These are phyloP conservation scores for Achaetomium macrosporum DNA, from an alignment of 2,329 filamentous ascomycete genomes.

Conservation along the genomic window DNA sequence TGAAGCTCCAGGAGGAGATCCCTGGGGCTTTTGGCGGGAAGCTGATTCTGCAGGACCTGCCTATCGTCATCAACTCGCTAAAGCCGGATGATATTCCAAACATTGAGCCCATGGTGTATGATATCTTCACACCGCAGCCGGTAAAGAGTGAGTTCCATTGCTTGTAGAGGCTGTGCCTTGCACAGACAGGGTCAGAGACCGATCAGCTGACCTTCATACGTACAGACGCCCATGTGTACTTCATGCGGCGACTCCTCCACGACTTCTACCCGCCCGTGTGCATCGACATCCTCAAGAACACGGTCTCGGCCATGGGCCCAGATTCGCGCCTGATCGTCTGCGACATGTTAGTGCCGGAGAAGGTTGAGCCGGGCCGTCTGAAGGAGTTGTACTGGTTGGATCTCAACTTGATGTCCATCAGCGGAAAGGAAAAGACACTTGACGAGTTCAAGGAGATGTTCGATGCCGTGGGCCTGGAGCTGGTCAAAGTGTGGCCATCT, in stretches of 20 bases:
- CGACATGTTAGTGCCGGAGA: slow-evolving; percentile 32
- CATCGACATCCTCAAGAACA: slow-evolving; percentile 29
- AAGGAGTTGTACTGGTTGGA: slow-evolving; percentile 31
- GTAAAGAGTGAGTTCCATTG: slow-evolving; percentile 22
- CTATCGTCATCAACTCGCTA: slow-evolving; percentile 30
- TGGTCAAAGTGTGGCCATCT: slow-evolving; percentile 31
- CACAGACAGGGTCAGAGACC: not conserved
- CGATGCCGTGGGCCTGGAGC: slow-evolving; percentile 28
- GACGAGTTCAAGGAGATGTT: slow-evolving; percentile 29
- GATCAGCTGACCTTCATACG: not conserved
- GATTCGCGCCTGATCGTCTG: slow-evolving; percentile 32
- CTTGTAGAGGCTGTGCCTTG: not conserved
- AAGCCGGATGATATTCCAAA: slow-evolving; percentile 22
- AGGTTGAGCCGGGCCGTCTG: slow-evolving; percentile 25
- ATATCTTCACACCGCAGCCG: slow-evolving; percentile 25
- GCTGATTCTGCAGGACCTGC: slow-evolving; percentile 32
- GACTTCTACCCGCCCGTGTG: slow-evolving; percentile 30
- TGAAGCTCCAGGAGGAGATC: slow-evolving; percentile 28
- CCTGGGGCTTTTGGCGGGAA: slow-evolving; percentile 24
- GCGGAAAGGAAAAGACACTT: slow-evolving; percentile 30
- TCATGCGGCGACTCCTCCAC: slow-evolving; percentile 31
- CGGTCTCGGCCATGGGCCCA: slow-evolving; percentile 28
- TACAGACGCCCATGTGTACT: slow-evolving; percentile 31
- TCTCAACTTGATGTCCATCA: slow-evolving; percentile 28
- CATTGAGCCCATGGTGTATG: slow-evolving; percentile 27